phyloP scores from a whole-genome alignment of 768 basidiomycete species.

The Boletus edulis region DNA sequence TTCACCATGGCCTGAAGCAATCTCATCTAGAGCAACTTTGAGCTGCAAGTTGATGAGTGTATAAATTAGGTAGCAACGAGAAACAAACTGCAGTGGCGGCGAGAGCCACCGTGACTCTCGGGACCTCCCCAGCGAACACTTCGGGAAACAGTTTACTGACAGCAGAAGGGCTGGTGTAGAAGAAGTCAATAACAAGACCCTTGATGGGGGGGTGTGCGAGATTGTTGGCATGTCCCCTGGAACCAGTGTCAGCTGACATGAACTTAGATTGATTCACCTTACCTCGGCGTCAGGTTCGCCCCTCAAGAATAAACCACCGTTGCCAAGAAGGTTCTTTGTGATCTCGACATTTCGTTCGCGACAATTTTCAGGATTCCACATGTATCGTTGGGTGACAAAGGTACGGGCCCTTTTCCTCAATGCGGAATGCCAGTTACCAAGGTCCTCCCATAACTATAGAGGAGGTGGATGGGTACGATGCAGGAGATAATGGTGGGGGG shows the following conservation, averaged over 20 bases:
- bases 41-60: too few relatives aligned
- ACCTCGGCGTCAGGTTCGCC: background rate
- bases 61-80: too few relatives aligned
- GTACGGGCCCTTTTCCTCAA: background rate
- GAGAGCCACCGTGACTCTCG: background rate
- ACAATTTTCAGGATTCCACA: too few relatives aligned
- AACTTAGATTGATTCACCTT: background rate
- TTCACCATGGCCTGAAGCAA: too few relatives aligned
- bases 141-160: background rate
- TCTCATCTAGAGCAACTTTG: too few relatives aligned
- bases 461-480: too few relatives aligned
- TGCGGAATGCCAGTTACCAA: background rate
- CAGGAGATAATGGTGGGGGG: too few relatives aligned
- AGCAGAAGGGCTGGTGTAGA: too few relatives aligned
- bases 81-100: background rate
- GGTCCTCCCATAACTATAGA: background rate
- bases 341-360: background rate
- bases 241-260: too few relatives aligned
- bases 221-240: constrained; percentile 6
- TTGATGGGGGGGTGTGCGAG: background rate
- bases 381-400: too few relatives aligned
- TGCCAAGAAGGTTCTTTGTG: background rate
- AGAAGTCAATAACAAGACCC: too few relatives aligned
- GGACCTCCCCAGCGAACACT: constrained; percentile 1
- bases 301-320: background rate